A percentile compares a stretch with the other conserved stretches of the same genome.
These are phyloP conservation scores for Candida insectalens DNA, from an alignment of 805 yeast species.

Conservation along the genomic window DNA sequence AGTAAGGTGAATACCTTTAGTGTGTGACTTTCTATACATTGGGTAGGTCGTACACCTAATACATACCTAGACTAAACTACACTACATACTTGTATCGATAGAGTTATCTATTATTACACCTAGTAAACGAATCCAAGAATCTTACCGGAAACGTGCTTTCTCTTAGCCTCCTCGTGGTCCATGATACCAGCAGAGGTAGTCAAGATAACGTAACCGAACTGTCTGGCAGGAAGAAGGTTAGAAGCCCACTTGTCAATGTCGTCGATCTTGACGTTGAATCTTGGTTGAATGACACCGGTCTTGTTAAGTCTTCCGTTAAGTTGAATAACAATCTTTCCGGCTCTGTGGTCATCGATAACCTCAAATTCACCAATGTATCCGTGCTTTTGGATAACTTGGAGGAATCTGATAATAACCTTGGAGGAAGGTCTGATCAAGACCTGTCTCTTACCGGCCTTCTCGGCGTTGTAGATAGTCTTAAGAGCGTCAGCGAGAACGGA, in stretches of 20 bases:
- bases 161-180: conserved; percentile 99
- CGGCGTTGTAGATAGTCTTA: conserved; percentile 97
- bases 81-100: no score
- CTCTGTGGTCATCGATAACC: conserved; percentile 98
- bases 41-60: no score
- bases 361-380: conserved; percentile 98
- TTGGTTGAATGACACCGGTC: conserved; percentile 98
- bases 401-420: conserved; percentile 95
- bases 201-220: conserved; percentile 94
- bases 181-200: conserved; percentile 99
- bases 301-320: conserved; percentile 97
- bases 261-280: conserved; percentile 92
- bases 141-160: conserved; percentile 99
- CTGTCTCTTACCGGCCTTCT: conserved; percentile 98
- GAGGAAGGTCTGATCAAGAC: conserved; percentile 97
- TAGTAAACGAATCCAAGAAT: conserved; percentile 97
- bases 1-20: no score
- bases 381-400: conserved; percentile 95
- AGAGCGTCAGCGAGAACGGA: conserved; percentile 98
- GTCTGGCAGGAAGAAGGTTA: conserved; percentile 98
- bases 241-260: conserved; percentile 98
- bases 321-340: conserved; percentile 94
- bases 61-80: no score
- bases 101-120: no score
- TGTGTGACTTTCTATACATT: no score